Conservation (phyloP, 352 stramenopile genomes). For the Pelagophyceae sp. region DNA sequence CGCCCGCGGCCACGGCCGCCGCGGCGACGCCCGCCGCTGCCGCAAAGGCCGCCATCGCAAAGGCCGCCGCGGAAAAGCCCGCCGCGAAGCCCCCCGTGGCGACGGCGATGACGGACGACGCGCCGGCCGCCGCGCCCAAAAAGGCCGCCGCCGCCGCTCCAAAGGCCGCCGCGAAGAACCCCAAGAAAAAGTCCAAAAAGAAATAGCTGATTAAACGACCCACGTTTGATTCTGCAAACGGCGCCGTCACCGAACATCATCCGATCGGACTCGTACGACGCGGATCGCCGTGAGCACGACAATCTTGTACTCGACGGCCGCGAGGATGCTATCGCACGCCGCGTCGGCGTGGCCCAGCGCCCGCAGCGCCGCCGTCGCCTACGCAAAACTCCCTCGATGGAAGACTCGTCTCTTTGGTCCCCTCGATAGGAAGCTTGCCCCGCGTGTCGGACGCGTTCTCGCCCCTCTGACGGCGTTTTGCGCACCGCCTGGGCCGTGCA, state of each 20-base stretch:
- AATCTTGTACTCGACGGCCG: not conserved
- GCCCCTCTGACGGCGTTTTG: too few species aligned
- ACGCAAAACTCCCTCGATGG: too few species aligned
- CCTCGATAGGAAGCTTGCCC: too few species aligned
- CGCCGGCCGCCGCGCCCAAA: too few species aligned
- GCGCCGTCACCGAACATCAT: too few species aligned
- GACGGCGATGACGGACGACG: too few species aligned
- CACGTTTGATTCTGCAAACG: too few species aligned
- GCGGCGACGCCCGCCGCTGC: too few species aligned
- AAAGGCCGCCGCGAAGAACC: not conserved
- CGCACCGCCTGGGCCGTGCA: slow-evolving; percentile 3
- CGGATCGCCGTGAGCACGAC: not conserved
- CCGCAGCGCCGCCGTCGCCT: not conserved
- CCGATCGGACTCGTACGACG: too few species aligned
- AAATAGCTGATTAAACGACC: too few species aligned
- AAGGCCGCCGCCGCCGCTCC: not conserved
- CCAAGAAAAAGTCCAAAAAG: not conserved
- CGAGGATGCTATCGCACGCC: not conserved
- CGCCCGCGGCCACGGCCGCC: not conserved
- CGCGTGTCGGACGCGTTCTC: too few species aligned
- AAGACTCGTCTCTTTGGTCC: too few species aligned
- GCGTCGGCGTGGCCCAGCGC: not conserved
- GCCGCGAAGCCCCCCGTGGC: not conserved
- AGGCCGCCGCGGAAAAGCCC: not conserved
- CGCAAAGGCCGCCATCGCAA: not conserved